Conservation (phyloP, 139 green algal genomes). For the Chlorella vulgaris region DNA sequence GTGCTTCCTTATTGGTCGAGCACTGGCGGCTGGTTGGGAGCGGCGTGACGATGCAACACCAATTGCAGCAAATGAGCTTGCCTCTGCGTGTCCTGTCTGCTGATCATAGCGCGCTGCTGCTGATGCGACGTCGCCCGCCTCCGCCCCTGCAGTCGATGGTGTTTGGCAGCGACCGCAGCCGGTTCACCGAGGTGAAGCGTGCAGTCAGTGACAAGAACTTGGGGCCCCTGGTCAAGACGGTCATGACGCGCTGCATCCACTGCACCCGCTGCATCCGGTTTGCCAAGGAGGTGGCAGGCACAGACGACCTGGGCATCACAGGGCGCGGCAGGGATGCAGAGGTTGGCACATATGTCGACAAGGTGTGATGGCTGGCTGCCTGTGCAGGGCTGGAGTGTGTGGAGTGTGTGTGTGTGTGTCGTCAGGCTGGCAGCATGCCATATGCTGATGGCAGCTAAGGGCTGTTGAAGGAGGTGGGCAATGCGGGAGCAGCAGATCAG, state of each 20-base stretch:
- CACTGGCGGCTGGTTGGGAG: too few relatives aligned
- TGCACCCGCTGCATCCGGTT: conserved; percentile 98
- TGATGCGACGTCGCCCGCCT: too few relatives aligned
- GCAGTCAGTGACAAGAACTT: conserved; percentile 97
- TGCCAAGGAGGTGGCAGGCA: conserved; percentile 92
- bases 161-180: conserved; percentile 89
- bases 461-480: too few relatives aligned
- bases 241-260: conserved; percentile 98
- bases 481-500: too few relatives aligned
- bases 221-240: conserved; percentile 82
- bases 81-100: background rate
- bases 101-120: background rate
- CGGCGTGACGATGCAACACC: too few relatives aligned
- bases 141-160: conserved; percentile 86
- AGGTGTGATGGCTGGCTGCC: background rate
- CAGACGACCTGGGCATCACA: conserved; percentile 93
- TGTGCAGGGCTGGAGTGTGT: background rate
- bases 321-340: conserved; percentile 88
- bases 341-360: conserved; percentile 95
- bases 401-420: too few relatives aligned
- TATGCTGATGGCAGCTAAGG: too few relatives aligned
- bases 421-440: too few relatives aligned
- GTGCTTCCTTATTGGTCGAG: background rate
- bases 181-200: conserved; percentile 94
- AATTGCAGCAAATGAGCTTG: background rate